Evolutionary conservation across 345 rosid species (phyloP).

Genomic region (Acer saccharum): DNA sequence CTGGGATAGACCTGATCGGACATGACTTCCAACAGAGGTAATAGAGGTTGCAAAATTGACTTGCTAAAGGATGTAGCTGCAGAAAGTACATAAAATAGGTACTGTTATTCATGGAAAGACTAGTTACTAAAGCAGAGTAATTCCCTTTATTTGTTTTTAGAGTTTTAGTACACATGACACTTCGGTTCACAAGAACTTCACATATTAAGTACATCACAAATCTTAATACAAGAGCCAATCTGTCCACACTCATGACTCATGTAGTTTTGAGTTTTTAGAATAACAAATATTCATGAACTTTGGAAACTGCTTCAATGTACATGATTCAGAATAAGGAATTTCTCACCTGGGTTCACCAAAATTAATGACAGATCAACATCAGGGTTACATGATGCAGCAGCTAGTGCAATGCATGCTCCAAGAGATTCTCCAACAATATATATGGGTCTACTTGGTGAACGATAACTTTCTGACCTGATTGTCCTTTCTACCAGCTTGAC

Average conservation of each 20-base stretch:
- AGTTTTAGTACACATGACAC: neutral
- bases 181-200: neutral
- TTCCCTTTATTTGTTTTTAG: neutral
- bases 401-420: slow-evolving; percentile 77
- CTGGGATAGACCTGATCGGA: slow-evolving; percentile 36
- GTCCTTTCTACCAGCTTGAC: slow-evolving; percentile 58
- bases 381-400: slow-evolving; percentile 69
- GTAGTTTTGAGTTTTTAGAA: neutral
- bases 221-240: neutral
- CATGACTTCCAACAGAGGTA: slow-evolving; percentile 51
- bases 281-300: neutral
- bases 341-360: slow-evolving; percentile 69
- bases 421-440: slow-evolving; percentile 83
- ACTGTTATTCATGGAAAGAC: neutral
- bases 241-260: neutral
- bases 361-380: slow-evolving; percentile 58
- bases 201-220: neutral
- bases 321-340: neutral
- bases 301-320: neutral
- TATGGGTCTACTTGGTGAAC: slow-evolving; percentile 55
- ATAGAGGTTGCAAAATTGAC: slow-evolving; percentile 55
- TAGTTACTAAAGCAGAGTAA: neutral
- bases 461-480: slow-evolving; percentile 40
- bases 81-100: slow-evolving; percentile 18
- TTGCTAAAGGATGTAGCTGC: slow-evolving; percentile 70